Percentiles rank a stretch among this genome's conserved stretches.
Conservation (phyloP, 2,329 filamentous ascomycete genomes). For the Cercospora brassicicola region DNA sequence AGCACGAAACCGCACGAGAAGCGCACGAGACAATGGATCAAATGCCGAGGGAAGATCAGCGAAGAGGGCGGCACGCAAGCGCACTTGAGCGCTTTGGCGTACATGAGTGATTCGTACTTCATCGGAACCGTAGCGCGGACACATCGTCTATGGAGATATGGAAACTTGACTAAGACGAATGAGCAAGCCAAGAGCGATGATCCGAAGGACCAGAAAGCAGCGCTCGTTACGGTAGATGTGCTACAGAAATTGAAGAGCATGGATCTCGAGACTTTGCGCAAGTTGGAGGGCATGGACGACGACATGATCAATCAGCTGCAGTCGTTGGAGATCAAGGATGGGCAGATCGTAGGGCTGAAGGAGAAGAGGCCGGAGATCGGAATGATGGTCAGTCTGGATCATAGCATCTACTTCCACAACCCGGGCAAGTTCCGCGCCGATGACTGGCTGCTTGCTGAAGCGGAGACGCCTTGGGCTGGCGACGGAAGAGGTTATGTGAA, state of each 20-base stretch:
- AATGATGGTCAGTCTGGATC: conserved; percentile 84
- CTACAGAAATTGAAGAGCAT: conserved; percentile 48
- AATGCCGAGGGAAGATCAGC: conserved; percentile 72
- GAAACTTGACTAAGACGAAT: conserved; percentile 33
- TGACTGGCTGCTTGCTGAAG: conserved; percentile 78
- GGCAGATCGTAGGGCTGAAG: conserved; percentile 50
- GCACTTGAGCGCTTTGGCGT: conserved; percentile 84
- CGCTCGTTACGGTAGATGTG: conserved; percentile 42
- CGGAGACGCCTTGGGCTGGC: conserved; percentile 77
- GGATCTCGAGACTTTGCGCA: conserved; percentile 47
- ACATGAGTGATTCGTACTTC: conserved; percentile 85
- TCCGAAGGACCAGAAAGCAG: conserved; percentile 21
- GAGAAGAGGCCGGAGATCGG: conserved; percentile 63
- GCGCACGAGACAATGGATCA: conserved; percentile 68
- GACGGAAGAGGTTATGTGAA: conserved; percentile 74
- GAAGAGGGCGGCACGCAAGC: conserved; percentile 71
- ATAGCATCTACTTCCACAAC: conserved; percentile 60
- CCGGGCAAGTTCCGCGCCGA: conserved; percentile 53
- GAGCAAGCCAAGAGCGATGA: conserved; percentile 18
- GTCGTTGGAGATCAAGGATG: conserved; percentile 41
- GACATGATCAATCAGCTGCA: conserved; percentile 56
- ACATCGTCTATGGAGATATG: conserved; percentile 76
- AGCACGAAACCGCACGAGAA: conserved; percentile 62
- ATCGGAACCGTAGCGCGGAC: conserved; percentile 83
- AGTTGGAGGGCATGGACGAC: conserved; percentile 48